Evolutionary conservation across 164 flowering plant genomes (phyloP), one percentile per base, ranked within the genome.

Genomic region (Magnolia officinalis): DNA sequence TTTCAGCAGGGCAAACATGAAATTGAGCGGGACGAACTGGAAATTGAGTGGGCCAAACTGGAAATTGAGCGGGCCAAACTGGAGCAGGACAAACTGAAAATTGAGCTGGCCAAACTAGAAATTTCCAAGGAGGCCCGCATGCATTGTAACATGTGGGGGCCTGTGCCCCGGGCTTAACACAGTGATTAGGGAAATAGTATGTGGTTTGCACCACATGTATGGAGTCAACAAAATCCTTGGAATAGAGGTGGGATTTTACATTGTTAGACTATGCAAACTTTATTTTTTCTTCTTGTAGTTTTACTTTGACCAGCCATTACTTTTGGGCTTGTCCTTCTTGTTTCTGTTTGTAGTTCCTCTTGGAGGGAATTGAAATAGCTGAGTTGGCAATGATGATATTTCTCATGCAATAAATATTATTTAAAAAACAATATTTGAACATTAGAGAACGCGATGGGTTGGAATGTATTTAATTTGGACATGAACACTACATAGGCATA

Each of bases 91-190:
- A n/a, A n/a, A n/a, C n/a, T n/a, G n/a, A n/a, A n/a, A n/a, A n/a
- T n/a, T n/a, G n/a, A n/a, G n/a, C n/a, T n/a, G n/a, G n/a, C n/a
- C n/a, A n/a, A n/a, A n/a, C n/a, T n/a, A n/a, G n/a, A n/a, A n/a
- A n/a, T n/a, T n/a, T n/a, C n/a, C n/a, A n/a, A n/a, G n/a, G n/a
- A n/a, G n/a, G n/a, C n/a, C n/a, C n/a, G 97, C 99, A 6, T 91
- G 96, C 77, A 92, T 96, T 51, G 98, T 96, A n/a, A 96, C 99
- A 71, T 96, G 99, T 79, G 98, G 99, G 52, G 98, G 99, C 45
- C 83, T 96, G n/a, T 96, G 99, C 80, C 99, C 98, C 67, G 99
- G 99, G 20, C 90, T 95, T 70, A 95, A 95, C 85, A 95, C 99
- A 2, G 98, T 95, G 76, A 90, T 95, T 61, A 86, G 99, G 81